These are phyloP conservation scores for Phytophthora macrochlamydospora DNA, from an alignment of 352 stramenopile species.

Conservation along the genomic window DNA sequence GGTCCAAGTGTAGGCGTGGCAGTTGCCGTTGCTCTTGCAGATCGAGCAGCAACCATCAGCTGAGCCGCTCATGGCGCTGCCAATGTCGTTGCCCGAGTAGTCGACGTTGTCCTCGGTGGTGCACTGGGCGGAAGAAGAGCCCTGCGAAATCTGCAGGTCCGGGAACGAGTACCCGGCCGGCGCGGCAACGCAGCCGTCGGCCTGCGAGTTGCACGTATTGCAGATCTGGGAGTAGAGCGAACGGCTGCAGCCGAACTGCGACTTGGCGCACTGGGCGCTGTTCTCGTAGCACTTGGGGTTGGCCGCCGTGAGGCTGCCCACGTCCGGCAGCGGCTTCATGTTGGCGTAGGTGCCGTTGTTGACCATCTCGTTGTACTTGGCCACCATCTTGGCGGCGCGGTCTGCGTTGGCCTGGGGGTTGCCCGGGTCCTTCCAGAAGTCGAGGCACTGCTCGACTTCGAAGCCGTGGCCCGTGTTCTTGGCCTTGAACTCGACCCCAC, in stretches of 20 bases:
- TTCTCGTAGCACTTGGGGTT: slow-evolving; percentile 83
- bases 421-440: slow-evolving; percentile 70
- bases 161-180: slow-evolving; percentile 45
- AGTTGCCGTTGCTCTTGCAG: too few species aligned
- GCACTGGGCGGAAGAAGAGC: too few species aligned
- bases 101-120: too few species aligned
- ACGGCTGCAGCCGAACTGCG: slow-evolving; percentile 55
- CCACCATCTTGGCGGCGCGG: slow-evolving; percentile 51
- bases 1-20: too few species aligned
- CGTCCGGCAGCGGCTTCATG: slow-evolving; percentile 52
- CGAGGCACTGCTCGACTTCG: slow-evolving; percentile 43
- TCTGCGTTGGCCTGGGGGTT: slow-evolving; percentile 46
- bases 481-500: slow-evolving; percentile 54
- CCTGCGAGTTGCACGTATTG: slow-evolving; percentile 40
- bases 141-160: not conserved
- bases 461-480: slow-evolving; percentile 46
- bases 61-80: too few species aligned
- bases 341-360: slow-evolving; percentile 31
- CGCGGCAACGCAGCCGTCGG: slow-evolving; percentile 28
- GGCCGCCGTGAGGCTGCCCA: slow-evolving; percentile 32
- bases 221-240: slow-evolving; percentile 71
- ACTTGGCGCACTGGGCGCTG: slow-evolving; percentile 46
- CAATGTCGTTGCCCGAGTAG: too few species aligned
- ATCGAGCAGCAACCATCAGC: too few species aligned
- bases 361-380: slow-evolving; percentile 58